A percentile compares a stretch with the other conserved stretches of the same genome.
phyloP scores from a whole-genome alignment of 495 filamentous ascomycete species.

The Penicillium roqueforti region DNA sequence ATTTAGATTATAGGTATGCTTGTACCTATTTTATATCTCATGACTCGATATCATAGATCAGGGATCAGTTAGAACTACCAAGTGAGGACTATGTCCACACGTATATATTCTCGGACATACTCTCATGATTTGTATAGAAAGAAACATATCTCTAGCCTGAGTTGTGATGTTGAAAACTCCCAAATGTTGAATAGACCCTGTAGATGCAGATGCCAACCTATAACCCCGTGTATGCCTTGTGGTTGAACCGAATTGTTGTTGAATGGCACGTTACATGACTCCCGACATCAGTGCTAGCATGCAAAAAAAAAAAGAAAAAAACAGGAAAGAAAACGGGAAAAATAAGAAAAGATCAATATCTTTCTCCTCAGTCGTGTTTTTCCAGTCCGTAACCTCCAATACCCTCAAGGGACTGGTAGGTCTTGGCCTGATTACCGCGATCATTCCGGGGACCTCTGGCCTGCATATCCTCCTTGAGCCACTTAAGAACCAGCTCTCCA shows the following conservation, averaged over 20 bases:
- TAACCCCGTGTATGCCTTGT: conserved; percentile 25
- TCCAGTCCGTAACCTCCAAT: conserved; percentile 81
- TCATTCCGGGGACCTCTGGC: conserved; percentile 73
- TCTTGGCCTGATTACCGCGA: conserved; percentile 59
- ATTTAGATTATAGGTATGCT: no score
- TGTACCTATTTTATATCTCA: no score
- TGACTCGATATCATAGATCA: conserved; percentile 70
- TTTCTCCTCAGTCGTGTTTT: conserved; percentile 41
- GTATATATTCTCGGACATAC: conserved; percentile 59
- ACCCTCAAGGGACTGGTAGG: conserved; percentile 61
- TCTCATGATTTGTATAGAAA: conserved; percentile 23
- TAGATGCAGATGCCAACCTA: conserved; percentile 22
- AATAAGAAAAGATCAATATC: no score
- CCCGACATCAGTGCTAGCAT: conserved; percentile 1
- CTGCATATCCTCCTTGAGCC: conserved; percentile 79
- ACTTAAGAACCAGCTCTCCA: conserved; percentile 79
- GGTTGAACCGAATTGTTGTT: conserved; percentile 34
- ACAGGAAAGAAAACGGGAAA: no score
- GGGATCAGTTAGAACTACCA: conserved; percentile 53
- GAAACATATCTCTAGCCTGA: conserved; percentile 1
- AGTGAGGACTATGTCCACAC: conserved; percentile 79
- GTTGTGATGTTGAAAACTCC: conserved; percentile 16
- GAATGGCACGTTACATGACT: conserved; percentile 26
- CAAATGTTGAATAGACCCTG: conserved; percentile 33
- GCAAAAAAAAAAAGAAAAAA: conserved; percentile 7